Percentiles rank a stretch among this genome's conserved stretches.
phyloP scores from a whole-genome alignment of 2,329 filamentous ascomycete genomes.

The Teratosphaeria zuluensis region DNA sequence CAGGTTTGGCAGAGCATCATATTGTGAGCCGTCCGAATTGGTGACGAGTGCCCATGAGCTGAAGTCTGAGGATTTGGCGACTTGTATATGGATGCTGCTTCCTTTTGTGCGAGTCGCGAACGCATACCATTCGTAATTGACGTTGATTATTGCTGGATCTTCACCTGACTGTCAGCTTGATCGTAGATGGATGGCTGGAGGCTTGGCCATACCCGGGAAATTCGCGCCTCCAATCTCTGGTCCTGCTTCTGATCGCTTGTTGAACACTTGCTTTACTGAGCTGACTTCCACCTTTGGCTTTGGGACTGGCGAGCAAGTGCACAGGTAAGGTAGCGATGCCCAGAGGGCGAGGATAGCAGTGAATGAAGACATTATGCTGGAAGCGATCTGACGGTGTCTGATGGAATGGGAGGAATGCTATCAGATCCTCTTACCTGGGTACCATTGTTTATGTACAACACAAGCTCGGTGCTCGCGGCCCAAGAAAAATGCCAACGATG shows the following conservation, averaged over 20 bases:
- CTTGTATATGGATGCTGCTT: constrained; percentile 42
- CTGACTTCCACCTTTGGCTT: neutral
- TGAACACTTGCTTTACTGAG: neutral
- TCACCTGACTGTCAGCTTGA: neutral
- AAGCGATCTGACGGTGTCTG: neutral
- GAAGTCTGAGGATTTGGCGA: constrained; percentile 43
- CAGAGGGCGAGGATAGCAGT: neutral
- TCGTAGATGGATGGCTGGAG: neutral
- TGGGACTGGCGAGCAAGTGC: constrained; percentile 2
- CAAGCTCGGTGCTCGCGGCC: too few relatives aligned
- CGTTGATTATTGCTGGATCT: constrained; percentile 45
- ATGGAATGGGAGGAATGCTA: neutral
- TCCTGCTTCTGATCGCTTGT: constrained; percentile 11
- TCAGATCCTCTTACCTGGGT: neutral
- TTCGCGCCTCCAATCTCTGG: constrained; percentile 27
- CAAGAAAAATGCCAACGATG: neutral
- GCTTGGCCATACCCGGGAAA: constrained; percentile 35
- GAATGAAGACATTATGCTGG: neutral
- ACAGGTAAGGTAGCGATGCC: neutral
- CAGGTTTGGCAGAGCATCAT: constrained; percentile 46
- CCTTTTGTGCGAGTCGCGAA: constrained; percentile 40
- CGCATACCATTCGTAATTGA: constrained; percentile 45
- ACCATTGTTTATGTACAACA: neutral
- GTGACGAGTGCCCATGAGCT: constrained; percentile 39
- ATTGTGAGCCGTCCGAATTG: constrained; percentile 26